Evolutionary conservation across 2,329 filamentous ascomycete genomes (phyloP), one percentile per base, ranked within the genome.

Genomic region (Dactylellina haptotyla): DNA sequence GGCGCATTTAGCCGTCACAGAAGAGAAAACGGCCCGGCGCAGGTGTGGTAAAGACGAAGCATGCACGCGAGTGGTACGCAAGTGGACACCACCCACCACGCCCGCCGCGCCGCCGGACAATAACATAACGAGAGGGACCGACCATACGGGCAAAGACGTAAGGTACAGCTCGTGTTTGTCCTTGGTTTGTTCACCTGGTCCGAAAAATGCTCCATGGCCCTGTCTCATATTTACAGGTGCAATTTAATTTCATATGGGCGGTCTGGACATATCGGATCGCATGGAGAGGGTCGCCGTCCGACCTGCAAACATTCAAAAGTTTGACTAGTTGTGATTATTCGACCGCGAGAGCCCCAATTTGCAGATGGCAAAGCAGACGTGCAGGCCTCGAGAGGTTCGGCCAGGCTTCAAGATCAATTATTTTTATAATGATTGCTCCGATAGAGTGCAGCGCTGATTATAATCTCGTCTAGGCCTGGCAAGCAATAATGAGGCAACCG

Each of bases 141-240:
- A n/a, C n/a, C n/a, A n/a, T n/a, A n/a, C n/a, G n/a, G n/a, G n/a
- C n/a, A n/a, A 46, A 65, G 28, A 32, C 20, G 45, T 34, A 14
- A 34, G 14, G 14, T 34, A 6, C 32, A 14, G 6, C 37, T 37
- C 18, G 25, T 28, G 37, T 37, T 54, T 51, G 51, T 28, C 51
- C 45, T 46, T 28, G 5, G 28, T 30, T 51, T 41, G 34, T 61
- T 34, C 32, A n/a, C n/a, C n/a, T n/a, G n/a, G n/a, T n/a, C n/a
- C n/a, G n/a, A n/a, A n/a, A n/a, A n/a, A n/a, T n/a, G 39, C 28
- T 45, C 37, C 46, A 43, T 18, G 56, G 43, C 54, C 65, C 50
- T 70, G 65, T 70, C 65, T 70, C 65, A 70, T 54, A 45, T 69
- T 69, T 67, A 67, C 56, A 69, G 23, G 56, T 54, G 45, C 57